Evolutionary conservation across 805 yeast species (phyloP).

Genomic region (Kodamaea neixiangensis): DNA sequence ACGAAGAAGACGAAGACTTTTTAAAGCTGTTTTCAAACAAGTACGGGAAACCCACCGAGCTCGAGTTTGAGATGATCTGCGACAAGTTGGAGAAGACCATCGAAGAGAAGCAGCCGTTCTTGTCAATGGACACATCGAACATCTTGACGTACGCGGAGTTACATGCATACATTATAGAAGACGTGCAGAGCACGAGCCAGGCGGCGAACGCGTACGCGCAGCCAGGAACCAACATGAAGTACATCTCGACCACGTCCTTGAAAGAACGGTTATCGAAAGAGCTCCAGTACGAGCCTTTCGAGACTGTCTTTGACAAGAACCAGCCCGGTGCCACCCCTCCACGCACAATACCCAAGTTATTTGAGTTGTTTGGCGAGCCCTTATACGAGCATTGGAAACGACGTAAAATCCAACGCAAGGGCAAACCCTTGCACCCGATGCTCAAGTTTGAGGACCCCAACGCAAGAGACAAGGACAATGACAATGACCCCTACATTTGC

Average conservation of each 20-base stretch:
- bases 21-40: conserved; percentile 41
- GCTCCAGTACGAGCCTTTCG: conserved; percentile 54
- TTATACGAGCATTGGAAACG: conserved; percentile 81
- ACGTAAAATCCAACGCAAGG: conserved; percentile 69
- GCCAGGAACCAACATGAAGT: conserved; percentile 32
- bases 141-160: conserved; percentile 72
- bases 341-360: conserved; percentile 50
- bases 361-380: conserved; percentile 60
- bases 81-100: conserved; percentile 74
- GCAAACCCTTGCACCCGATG: conserved; percentile 70
- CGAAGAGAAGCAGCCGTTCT: conserved; percentile 82
- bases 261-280: conserved; percentile 59
- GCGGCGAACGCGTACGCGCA: conserved; percentile 28
- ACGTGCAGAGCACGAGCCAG: conserved; percentile 28
- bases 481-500: conserved; percentile 91
- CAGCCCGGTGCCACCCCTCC: conserved; percentile 18
- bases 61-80: conserved; percentile 81
- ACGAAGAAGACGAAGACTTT: conserved; percentile 81
- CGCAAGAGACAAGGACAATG: conserved; percentile 76
- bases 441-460: conserved; percentile 81
- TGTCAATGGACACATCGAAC: conserved; percentile 80
- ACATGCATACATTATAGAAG: conserved; percentile 47
- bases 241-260: conserved; percentile 56
- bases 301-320: conserved; percentile 57
- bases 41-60: conserved; percentile 42